Percentiles rank a stretch among this genome's conserved stretches.
These are phyloP conservation scores for Pyrenochaeta sp. DNA, from an alignment of 2,329 filamentous ascomycete genomes.

Conservation along the genomic window DNA sequence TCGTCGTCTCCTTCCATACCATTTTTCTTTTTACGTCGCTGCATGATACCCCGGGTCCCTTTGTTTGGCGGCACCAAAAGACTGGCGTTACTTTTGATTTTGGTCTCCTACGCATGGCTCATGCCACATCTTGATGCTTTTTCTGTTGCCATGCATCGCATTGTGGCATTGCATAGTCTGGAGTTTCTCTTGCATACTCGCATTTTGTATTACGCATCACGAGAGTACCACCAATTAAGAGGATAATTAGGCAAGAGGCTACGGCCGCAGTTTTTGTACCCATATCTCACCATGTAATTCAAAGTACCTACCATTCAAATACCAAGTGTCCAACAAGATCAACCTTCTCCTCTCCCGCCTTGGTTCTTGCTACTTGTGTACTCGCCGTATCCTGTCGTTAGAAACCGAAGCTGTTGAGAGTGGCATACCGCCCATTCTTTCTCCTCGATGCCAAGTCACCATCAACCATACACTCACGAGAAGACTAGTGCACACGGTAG, in stretches of 20 bases:
- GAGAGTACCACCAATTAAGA: not conserved
- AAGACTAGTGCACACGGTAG: too few species aligned
- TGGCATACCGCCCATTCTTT: too few species aligned
- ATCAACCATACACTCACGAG: too few species aligned
- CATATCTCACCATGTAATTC: constrained; percentile 2
- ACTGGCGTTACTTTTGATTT: not conserved
- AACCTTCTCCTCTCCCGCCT: not conserved
- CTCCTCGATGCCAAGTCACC: too few species aligned
- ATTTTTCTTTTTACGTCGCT: constrained; percentile 20
- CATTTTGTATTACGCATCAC: constrained; percentile 2
- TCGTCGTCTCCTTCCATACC: constrained; percentile 5
- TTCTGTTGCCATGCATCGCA: not conserved
- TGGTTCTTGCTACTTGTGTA: too few species aligned
- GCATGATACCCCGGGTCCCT: constrained; percentile 38
- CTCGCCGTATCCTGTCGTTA: too few species aligned
- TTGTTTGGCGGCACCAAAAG: constrained; percentile 24
- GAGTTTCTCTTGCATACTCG: constrained; percentile 5
- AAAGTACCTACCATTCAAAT: not conserved
- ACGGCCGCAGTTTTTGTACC: not conserved
- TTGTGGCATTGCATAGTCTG: constrained; percentile 1
- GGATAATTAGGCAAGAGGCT: not conserved
- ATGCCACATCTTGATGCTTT: not conserved
- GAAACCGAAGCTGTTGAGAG: too few species aligned
- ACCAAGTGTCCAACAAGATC: not conserved
- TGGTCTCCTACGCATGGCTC: not conserved